A percentile compares a stretch with the other conserved stretches of the same genome.
phyloP scores from a whole-genome alignment of 2,329 filamentous ascomycete species.

The Alternaria brassicae region DNA sequence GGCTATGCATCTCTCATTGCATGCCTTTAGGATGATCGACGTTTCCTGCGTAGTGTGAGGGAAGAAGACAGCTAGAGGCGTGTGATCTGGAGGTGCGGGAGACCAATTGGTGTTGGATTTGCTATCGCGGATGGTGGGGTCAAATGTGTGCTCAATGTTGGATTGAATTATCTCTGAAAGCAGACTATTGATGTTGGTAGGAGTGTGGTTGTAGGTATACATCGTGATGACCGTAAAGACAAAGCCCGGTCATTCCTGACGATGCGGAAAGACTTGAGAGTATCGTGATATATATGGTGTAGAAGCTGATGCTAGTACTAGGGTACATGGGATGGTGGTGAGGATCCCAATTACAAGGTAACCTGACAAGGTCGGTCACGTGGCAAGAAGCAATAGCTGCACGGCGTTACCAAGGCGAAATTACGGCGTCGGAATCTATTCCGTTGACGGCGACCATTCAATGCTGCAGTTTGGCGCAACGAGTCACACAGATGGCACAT shows the following conservation, averaged over 20 bases:
- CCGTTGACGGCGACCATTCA: not conserved
- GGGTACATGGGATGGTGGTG: too few relatives aligned
- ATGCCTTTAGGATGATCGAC: constrained; percentile 80
- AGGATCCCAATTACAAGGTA: too few relatives aligned
- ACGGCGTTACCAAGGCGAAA: not conserved
- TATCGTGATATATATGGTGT: too few relatives aligned
- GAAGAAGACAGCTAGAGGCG: constrained; percentile 69
- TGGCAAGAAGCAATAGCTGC: too few relatives aligned
- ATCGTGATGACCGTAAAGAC: not conserved
- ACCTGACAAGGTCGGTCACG: too few relatives aligned
- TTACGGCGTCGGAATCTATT: not conserved
- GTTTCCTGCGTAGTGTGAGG: constrained; percentile 80
- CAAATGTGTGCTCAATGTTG: constrained; percentile 19
- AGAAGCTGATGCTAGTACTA: too few relatives aligned
- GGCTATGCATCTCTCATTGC: constrained; percentile 77
- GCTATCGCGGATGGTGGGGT: constrained; percentile 11
- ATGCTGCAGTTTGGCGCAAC: not conserved
- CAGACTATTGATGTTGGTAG: constrained; percentile 15
- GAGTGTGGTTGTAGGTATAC: constrained; percentile 24
- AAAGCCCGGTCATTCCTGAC: too few relatives aligned
- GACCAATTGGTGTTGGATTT: constrained; percentile 39
- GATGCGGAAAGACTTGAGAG: too few relatives aligned
- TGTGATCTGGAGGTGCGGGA: constrained; percentile 36
- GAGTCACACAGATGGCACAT: not conserved
- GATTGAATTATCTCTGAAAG: not conserved